Conservation (phyloP, 1,139 yeast genomes). For the Ogataea hybrid region DNA sequence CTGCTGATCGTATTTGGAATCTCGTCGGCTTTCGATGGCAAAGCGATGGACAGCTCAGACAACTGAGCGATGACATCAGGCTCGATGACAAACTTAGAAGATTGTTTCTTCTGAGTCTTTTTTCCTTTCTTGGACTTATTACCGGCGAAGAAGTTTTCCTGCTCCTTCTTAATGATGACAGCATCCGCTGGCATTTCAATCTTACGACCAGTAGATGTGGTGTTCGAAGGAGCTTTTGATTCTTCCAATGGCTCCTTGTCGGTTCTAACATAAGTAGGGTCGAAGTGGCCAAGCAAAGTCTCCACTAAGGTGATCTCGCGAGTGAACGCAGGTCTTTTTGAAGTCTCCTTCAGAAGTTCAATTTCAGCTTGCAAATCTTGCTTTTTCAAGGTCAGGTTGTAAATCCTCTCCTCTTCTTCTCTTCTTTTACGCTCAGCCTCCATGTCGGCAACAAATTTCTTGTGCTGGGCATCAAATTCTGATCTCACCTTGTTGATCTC, state of each 20-base stretch:
- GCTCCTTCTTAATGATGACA: slow-evolving; percentile 64
- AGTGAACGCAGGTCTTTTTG: slow-evolving; percentile 78
- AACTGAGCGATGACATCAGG: slow-evolving; percentile 78
- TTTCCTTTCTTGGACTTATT: slow-evolving; percentile 35
- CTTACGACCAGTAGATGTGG: slow-evolving; percentile 41
- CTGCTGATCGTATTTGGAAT: slow-evolving; percentile 63
- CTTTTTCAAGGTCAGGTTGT: slow-evolving; percentile 32
- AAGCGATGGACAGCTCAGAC: slow-evolving; percentile 70
- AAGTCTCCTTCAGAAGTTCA: slow-evolving; percentile 61
- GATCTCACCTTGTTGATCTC: slow-evolving; percentile 62
- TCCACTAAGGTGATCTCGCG: slow-evolving; percentile 45
- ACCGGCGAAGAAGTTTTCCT: slow-evolving; percentile 44
- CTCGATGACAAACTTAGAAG: slow-evolving; percentile 63
- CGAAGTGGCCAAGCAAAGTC: slow-evolving; percentile 67
- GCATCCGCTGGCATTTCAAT: slow-evolving; percentile 65
- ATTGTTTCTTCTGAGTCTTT: slow-evolving; percentile 20
- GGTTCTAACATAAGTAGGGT: slow-evolving; percentile 74
- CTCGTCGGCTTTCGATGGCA: slow-evolving; percentile 79
- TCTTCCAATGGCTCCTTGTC: slow-evolving; percentile 29
- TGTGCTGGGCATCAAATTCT: slow-evolving; percentile 69
- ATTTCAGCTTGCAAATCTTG: slow-evolving; percentile 44
- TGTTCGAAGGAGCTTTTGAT: slow-evolving; percentile 35
- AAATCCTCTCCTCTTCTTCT: slow-evolving; percentile 49
- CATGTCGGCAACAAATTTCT: slow-evolving; percentile 67
- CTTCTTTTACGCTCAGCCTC: slow-evolving; percentile 69